phyloP scores from a whole-genome alignment of 2,329 filamentous ascomycete species.

The Tolypocladium ovalisporum region DNA sequence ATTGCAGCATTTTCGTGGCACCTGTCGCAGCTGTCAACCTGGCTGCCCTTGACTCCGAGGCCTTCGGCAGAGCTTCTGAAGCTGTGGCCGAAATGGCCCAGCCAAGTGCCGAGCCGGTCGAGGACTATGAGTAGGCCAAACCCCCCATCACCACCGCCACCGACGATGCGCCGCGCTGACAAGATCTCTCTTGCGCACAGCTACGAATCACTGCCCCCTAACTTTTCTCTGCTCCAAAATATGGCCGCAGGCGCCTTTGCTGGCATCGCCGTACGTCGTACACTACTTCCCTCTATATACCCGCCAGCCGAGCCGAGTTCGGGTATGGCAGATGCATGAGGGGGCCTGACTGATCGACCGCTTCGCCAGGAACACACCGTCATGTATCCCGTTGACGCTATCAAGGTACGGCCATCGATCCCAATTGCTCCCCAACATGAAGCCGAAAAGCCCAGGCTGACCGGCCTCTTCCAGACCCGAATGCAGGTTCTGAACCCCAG shows the following conservation, averaged over 20 bases:
- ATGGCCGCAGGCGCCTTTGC: slow-evolving; percentile 96
- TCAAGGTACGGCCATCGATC: slow-evolving; percentile 58
- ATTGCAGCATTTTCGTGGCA: background rate
- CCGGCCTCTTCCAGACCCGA: slow-evolving; percentile 58
- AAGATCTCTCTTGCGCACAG: slow-evolving; percentile 20
- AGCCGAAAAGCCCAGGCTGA: slow-evolving; percentile 7
- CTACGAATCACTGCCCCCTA: slow-evolving; percentile 89
- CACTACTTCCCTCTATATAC: background rate
- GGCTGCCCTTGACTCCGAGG: slow-evolving; percentile 49
- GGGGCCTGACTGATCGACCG: slow-evolving; percentile 7
- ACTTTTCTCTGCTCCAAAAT: slow-evolving; percentile 88
- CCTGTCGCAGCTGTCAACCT: slow-evolving; percentile 33
- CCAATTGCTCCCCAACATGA: background rate
- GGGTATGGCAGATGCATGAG: background rate
- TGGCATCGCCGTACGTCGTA: slow-evolving; percentile 69
- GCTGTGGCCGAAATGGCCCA: slow-evolving; percentile 62
- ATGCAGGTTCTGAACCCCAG: slow-evolving; percentile 93
- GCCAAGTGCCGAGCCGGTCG: slow-evolving; percentile 50
- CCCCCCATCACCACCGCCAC: background rate
- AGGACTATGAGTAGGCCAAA: slow-evolving; percentile 53
- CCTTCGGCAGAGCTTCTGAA: slow-evolving; percentile 52
- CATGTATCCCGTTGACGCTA: slow-evolving; percentile 97
- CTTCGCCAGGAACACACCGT: slow-evolving; percentile 77
- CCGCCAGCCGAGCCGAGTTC: background rate
- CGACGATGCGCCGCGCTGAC: background rate